Base-by-base conservation (phyloP, 2,329 filamentous ascomycete genomes). In the Phyllosticta citribraziliensis region DNA sequence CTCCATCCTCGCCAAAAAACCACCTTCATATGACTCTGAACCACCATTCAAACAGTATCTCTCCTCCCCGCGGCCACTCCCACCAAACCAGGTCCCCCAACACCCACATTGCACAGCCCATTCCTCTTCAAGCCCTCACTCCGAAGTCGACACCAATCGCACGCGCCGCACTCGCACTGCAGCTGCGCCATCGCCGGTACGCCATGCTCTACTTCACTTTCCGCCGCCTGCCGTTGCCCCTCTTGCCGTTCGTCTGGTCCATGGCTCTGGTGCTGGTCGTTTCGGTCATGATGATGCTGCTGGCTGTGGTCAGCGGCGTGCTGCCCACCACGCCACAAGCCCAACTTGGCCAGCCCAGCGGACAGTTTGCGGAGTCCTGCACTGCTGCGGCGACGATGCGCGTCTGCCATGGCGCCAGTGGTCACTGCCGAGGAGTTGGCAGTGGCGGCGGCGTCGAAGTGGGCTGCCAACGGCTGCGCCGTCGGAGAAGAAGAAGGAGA, bases 131-230 rank as follows among this genome's bases (percentile, higher is more conserved):
- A 53, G 19, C 30, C 24, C 5, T 30, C 54, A 47, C 55, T 57
- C 19, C 30, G 50, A 40, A 47, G 17, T 8, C 59, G 59, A 61
- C 55, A 61, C 20, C 25, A 51, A 9, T 61, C 47, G 40, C 59
- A 61, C 10, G n/a, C 55, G 11, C 56, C 59, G 8, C 59, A 61
- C 35, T 53, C 30, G 12, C 59, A 61, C 55, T 51, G 52, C 59
- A 61, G 8, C 20, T 27, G 27, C 35, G 25, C 50, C 56, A 52
- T 52, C n/a, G n/a, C 17, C n/a, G 35, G 58, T 8, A 55, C 55
- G n/a, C 55, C 25, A 2, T 54, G 57, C n/a, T 54, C 55, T 12
- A 25, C 40, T 5, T 53, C 58, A 5, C 50, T n/a, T 24, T 24
- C 17, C 9, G 47, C 9, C n/a, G 47, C 24, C 11, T 55, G 20